Conservation (phyloP, 257 asterid genomes). For the Rhazya stricta region DNA sequence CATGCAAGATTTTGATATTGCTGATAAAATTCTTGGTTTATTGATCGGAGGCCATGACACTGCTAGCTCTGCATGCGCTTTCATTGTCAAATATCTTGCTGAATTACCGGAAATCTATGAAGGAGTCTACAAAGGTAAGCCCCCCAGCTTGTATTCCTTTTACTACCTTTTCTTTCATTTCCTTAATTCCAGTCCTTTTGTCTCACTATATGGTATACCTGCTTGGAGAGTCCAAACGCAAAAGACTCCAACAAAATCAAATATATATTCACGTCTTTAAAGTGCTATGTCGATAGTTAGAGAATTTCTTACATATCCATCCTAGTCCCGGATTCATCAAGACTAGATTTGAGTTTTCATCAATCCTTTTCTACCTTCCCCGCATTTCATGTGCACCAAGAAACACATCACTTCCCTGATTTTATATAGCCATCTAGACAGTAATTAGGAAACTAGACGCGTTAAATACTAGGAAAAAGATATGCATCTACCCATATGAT, state of each 20-base stretch:
- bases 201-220: no score
- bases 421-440: background rate
- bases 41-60: slow-evolving; percentile 11
- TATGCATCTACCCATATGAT: background rate
- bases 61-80: slow-evolving; percentile 13
- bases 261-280: no score
- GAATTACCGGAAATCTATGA: slow-evolving; percentile 42
- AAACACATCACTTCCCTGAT: background rate
- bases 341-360: no score
- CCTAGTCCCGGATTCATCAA: no score
- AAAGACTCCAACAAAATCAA: no score
- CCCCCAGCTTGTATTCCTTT: background rate
- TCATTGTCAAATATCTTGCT: slow-evolving; percentile 22
- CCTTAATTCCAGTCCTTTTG: background rate
- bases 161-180: no score
- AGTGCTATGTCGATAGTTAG: no score
- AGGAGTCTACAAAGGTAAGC: slow-evolving; percentile 43
- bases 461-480: background rate
- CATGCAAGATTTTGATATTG: slow-evolving; percentile 5
- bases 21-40: slow-evolving; percentile 8
- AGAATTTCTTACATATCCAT: no score
- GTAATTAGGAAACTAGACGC: background rate
- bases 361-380: no score
- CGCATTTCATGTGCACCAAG: no score
- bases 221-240: no score